These are phyloP conservation scores for Termitomyces sp. DNA, from an alignment of 1,284 basidiomycete species.

Conservation along the genomic window DNA sequence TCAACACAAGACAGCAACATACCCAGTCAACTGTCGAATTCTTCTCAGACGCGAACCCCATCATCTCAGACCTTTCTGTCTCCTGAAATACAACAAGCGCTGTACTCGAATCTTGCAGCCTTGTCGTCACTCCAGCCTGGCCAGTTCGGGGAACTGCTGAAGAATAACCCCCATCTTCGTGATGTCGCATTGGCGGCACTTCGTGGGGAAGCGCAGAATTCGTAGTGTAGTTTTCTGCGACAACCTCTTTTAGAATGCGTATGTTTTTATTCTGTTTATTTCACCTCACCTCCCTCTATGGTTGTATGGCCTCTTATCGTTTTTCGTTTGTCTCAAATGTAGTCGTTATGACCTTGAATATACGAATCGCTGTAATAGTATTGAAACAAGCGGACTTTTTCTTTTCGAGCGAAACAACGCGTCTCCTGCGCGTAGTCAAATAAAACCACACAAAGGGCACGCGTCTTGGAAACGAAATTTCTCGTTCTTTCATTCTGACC, in stretches of 20 bases:
- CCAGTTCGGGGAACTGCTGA: constrained; percentile 30
- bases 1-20: neutral
- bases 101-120: constrained; percentile 24
- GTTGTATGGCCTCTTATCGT: neutral
- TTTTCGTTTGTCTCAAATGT: neutral
- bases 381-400: neutral
- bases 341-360: neutral
- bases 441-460: constrained; percentile 14
- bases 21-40: neutral
- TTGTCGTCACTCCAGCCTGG: constrained; percentile 28
- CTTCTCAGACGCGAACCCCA: neutral
- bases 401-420: neutral
- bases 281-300: neutral
- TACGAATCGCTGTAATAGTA: neutral
- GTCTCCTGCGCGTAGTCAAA: constrained; percentile 9
- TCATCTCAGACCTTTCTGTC: constrained; percentile 2
- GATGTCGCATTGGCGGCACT: constrained; percentile 29
- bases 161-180: constrained; percentile 30
- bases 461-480: constrained; percentile 13
- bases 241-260: neutral
- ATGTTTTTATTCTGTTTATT: neutral
- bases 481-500: constrained; percentile 3
- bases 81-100: constrained; percentile 14
- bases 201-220: constrained; percentile 22
- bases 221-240: neutral